Conservation (phyloP, 345 rosid species). For the thale cress (Arabidopsis thaliana) region TAIR10.1 NC_003076.8:22277501-22278000, state of each 20-base stretch:
- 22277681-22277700: too few relatives aligned
- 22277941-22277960: neutral
- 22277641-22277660: conserved; percentile 34
- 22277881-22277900: neutral
- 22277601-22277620: conserved; percentile 94
- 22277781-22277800: conserved; percentile 83
- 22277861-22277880: conserved; percentile 87
- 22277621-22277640: conserved; percentile 70
- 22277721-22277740: neutral
- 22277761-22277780: conserved; percentile 96
- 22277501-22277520: neutral
- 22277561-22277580: conserved; percentile 98
- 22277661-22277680: conserved; percentile 8
- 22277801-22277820: conserved; percentile 84
- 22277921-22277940: neutral
- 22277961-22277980: conserved; percentile 62
- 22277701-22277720: neutral
- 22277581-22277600: conserved; percentile 93
- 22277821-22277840: conserved; percentile 85
- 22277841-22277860: conserved; percentile 68
- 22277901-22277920: neutral
- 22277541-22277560: conserved; percentile 92
- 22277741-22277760: conserved; percentile 47
- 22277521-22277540: neutral
- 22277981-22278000: conserved; percentile 91